These are phyloP conservation scores for Rhododendron ovatum DNA, from an alignment of 148 eudicot species.

Conservation along the genomic window DNA sequence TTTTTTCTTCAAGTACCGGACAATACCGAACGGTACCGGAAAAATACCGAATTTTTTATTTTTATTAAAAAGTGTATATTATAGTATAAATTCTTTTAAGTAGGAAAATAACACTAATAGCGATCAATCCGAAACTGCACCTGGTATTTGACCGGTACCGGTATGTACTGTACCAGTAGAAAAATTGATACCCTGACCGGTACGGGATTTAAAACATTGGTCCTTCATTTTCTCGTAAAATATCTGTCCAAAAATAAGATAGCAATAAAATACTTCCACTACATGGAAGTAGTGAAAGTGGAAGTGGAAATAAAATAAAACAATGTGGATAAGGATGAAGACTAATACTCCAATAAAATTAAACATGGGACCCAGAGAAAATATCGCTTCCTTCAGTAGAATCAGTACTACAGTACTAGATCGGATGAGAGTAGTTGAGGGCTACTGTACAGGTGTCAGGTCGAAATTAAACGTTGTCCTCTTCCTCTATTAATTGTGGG, in stretches of 20 bases:
- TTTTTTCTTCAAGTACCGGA: no score
- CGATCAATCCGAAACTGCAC: no score
- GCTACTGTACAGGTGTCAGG: background rate
- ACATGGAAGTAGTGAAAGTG: background rate
- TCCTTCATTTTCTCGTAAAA: no score
- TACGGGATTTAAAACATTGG: no score
- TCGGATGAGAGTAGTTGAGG: background rate
- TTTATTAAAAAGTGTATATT: no score
- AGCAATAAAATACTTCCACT: background rate
- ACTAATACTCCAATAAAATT: background rate
- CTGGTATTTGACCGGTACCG: no score
- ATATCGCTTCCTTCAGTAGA: background rate
- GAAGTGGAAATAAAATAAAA: slow-evolving; percentile 11
- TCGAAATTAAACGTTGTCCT: background rate
- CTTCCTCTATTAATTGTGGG: background rate
- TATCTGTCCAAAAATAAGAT: background rate
- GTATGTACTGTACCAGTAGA: no score
- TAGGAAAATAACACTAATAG: no score
- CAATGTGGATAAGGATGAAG: slow-evolving; percentile 23
- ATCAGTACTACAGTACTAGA: background rate
- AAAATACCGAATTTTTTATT: no score
- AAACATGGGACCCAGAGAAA: slow-evolving; percentile 9
- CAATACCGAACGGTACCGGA: no score
- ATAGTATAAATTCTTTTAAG: no score
- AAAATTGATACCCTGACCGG: no score